Base-by-base conservation (phyloP, 2,329 filamentous ascomycete genomes). In the Ophiostoma sp. region DNA sequence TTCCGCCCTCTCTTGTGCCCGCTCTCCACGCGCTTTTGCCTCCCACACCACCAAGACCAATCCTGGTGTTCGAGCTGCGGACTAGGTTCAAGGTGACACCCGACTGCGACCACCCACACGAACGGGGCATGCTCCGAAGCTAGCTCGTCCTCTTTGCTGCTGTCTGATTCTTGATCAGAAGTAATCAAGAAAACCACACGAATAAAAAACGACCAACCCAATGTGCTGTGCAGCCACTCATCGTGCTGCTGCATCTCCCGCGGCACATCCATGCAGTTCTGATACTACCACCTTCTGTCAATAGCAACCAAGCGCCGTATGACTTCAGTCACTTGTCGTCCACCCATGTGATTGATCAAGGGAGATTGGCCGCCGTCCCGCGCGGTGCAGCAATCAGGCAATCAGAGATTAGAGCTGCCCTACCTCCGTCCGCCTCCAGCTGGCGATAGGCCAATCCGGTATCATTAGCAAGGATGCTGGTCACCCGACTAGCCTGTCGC, bases 221-320 rank as follows among this genome's bases (percentile, higher is more conserved):
- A 27, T 27, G 27, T 27, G 27, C 27, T 27, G 27, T 27, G 27
- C 49, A 11, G 2, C 49, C 49, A 55, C 49, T 55, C 49, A 55
- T 27, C 49, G 49, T 55, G 49, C 18, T 27, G 49, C 55, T 60
- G 55, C 55, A 60, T 60, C 27, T 60, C 55, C 55, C 55, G 55
- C 55, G 55, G 55, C 55, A 40, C 27, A 60, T 60, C 55, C 55
- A 38, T 38, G 55, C 49, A 27, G 49, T 18, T 55, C 5, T 60
- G 27, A 38, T 60, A 60, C 4, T 40, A 36, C 52, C 11, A 58
- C 52, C 52, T 38, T 38, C 55, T 60, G 6, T 7, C 55, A 60
- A 60, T 60, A 38, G 27, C 42, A 44, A 12, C 12, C 55, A 55
- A 11, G n/a, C 49, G 27, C 49, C 49, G 27, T 9, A 27, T 27